Evolutionary conservation across 495 filamentous ascomycete species (phyloP), one percentile per base, ranked within the genome.

Genomic region (Penicillium tannophilum): DNA sequence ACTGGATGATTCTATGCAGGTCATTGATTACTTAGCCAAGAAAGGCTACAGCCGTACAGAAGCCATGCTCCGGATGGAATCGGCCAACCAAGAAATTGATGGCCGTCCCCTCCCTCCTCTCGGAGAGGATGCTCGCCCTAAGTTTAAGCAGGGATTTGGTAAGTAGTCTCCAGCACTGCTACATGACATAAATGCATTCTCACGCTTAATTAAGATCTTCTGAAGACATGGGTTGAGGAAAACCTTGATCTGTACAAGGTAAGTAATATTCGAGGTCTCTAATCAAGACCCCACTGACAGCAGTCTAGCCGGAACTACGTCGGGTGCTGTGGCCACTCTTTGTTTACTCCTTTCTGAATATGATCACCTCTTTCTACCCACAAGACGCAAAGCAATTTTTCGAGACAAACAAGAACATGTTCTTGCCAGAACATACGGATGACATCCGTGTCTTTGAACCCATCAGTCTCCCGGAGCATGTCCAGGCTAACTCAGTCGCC

Each of bases 41-140:
- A 97, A 97, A 67, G 94, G 94, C 2, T 98, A 97, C 71, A 90
- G 83, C 47, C 86, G 88, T 23, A 98, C 94, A 1, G 94, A 98
- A 68, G 90, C 93, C 14, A 92, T 92, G 78, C 88, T 98, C 45
- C 86, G 95, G 14, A 86, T 90, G 72, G 94, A 98, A 66, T 95
- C 92, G n/a, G 85, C 84, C 3, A 83, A 88, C 60, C 80, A 90
- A 46, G 90, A 92, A 56, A 85, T 86, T 42, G 89, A 93, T 62
- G 91, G 90, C 31, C 79, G 84, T 44, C 89, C 89, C 8, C 79
- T 92, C n/a, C 78, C 77, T 28, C 75, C 73, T 52, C 62, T 80
- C 31, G 89, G 88, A 28, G 91, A 95, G 52, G 72, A 80, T 60
- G 88, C 88, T 6, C 86, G 87, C 14, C 81, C 85, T 35, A 96